A percentile compares a stretch with the other conserved stretches of the same genome.
phyloP scores from a whole-genome alignment of 2,329 filamentous ascomycete species.

The Colletotrichum noveboracense region DNA sequence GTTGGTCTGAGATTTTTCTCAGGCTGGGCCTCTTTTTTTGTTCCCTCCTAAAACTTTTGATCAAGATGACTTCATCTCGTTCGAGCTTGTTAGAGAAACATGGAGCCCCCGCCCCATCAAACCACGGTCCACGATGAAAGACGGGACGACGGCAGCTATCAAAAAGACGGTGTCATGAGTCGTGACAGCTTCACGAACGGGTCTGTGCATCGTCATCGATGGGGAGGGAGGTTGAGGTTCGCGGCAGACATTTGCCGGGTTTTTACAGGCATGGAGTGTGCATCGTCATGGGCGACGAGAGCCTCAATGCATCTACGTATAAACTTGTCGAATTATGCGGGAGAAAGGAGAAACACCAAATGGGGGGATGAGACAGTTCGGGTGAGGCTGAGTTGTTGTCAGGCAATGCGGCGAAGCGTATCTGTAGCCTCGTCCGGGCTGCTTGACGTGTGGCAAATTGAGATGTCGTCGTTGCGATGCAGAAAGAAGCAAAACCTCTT shows the following conservation, averaged over 20 bases:
- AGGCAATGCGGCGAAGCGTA: background rate
- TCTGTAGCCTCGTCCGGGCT: background rate
- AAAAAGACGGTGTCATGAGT: background rate
- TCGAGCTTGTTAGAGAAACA: background rate
- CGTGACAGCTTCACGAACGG: background rate
- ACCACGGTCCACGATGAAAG: background rate
- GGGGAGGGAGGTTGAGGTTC: background rate
- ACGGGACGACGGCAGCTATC: background rate
- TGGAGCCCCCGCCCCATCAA: background rate
- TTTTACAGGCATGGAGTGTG: background rate
- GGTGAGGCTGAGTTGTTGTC: background rate
- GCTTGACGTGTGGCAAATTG: constrained; percentile 16
- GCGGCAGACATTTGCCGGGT: background rate
- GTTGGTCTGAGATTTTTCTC: background rate
- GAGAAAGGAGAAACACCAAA: background rate
- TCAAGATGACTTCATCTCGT: constrained; percentile 7
- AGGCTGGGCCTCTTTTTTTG: background rate
- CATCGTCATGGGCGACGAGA: background rate
- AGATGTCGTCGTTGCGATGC: background rate
- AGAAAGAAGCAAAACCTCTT: background rate
- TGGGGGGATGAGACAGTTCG: background rate
- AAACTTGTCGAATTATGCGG: background rate
- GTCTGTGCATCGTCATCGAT: background rate
- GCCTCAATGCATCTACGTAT: background rate
- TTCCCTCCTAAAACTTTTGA: background rate